Percentiles rank a stretch among this genome's conserved stretches.
Evolutionary conservation across 805 yeast genomes (phyloP).

Genomic region (Tetrapisispora fleetii): DNA sequence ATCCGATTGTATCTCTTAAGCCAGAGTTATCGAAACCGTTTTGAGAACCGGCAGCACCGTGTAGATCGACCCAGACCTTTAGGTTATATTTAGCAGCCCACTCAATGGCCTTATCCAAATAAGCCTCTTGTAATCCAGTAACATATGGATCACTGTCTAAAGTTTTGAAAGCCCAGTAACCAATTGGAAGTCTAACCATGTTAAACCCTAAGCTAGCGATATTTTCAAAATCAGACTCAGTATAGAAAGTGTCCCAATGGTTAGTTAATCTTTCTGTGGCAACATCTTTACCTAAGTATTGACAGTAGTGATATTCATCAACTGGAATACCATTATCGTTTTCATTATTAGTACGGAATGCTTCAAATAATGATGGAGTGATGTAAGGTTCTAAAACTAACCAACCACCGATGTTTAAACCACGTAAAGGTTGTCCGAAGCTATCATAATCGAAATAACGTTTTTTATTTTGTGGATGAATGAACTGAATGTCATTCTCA

Average conservation of each 20-base stretch:
- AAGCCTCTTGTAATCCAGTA: conserved; percentile 56
- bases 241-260: conserved; percentile 76
- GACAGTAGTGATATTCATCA: conserved; percentile 69
- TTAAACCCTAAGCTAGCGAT: conserved; percentile 63
- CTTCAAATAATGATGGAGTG: conserved; percentile 65
- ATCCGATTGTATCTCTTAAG: conserved; percentile 48
- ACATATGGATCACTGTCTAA: conserved; percentile 70
- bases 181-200: conserved; percentile 82
- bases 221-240: conserved; percentile 56
- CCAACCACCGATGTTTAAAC: conserved; percentile 89
- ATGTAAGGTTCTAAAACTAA: conserved; percentile 78
- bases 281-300: conserved; percentile 49
- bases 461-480: conserved; percentile 13
- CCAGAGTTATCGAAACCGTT: conserved; percentile 96
- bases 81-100: conserved; percentile 61
- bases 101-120: conserved; percentile 62
- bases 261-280: conserved; percentile 42
- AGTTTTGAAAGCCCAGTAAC: conserved; percentile 81
- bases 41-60: conserved; percentile 96
- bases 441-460: conserved; percentile 17
- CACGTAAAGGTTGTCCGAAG: conserved; percentile 27
- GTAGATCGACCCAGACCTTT: conserved; percentile 85
- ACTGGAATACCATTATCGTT: conserved; percentile 46
- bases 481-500: conserved; percentile 10
- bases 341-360: conserved; percentile 30